These are phyloP conservation scores for Afroboletus lepidellus DNA, from an alignment of 1,284 basidiomycete genomes.

Conservation along the genomic window DNA sequence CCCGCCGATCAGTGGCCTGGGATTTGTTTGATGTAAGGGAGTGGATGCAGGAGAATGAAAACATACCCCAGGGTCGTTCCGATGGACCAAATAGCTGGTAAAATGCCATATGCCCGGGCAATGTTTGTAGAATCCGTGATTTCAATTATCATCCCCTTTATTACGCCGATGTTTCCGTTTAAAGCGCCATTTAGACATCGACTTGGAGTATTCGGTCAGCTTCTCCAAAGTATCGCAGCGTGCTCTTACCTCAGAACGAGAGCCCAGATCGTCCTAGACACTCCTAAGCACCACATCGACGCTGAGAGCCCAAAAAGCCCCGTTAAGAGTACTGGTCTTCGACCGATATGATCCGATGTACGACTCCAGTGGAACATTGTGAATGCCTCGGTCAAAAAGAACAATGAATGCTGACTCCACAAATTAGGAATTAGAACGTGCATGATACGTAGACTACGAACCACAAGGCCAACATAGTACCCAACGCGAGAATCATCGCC, in stretches of 20 bases:
- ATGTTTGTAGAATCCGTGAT: conserved; percentile 39
- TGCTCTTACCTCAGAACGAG: conserved; percentile 49
- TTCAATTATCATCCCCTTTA: conserved; percentile 40
- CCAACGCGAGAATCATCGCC: conserved; percentile 48
- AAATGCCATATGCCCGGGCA: conserved; percentile 36
- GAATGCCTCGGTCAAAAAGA: conserved; percentile 53
- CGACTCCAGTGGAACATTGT: conserved; percentile 68
- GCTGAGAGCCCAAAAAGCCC: conserved; percentile 57
- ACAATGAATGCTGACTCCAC: conserved; percentile 45
- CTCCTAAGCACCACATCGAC: conserved; percentile 62
- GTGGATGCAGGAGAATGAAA: background rate
- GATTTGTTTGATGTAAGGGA: conserved; percentile 5
- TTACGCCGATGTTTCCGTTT: conserved; percentile 48
- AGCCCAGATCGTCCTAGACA: conserved; percentile 58
- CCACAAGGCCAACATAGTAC: conserved; percentile 57
- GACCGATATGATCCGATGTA: conserved; percentile 61
- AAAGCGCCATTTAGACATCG: conserved; percentile 40
- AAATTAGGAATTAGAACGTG: background rate
- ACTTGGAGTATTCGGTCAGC: conserved; percentile 16
- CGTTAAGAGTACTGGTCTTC: conserved; percentile 61
- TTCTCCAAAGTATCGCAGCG: background rate
- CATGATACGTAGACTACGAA: conserved; percentile 27
- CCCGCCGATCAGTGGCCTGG: conserved; percentile 63
- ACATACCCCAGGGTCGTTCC: conserved; percentile 44
- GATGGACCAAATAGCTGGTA: conserved; percentile 46